Percentiles rank a stretch among this genome's conserved stretches.
These are phyloP conservation scores for Alternaria consortialis DNA, from an alignment of 2,329 filamentous ascomycete genomes.

Conservation along the genomic window DNA sequence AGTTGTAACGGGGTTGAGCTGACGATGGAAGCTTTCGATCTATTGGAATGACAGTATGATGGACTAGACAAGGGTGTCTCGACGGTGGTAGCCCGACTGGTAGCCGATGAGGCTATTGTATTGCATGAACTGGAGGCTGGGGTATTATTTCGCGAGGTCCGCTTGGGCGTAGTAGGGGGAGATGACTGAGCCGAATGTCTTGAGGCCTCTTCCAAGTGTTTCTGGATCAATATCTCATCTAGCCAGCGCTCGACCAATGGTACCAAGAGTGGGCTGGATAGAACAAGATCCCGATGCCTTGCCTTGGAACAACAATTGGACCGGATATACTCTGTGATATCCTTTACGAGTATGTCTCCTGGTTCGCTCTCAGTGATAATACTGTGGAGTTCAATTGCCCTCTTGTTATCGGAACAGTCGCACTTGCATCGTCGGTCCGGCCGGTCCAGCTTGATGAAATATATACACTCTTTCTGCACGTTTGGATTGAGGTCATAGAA, in stretches of 20 bases:
- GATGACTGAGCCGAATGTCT: fast-evolving
- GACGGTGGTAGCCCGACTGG: background rate
- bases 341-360: background rate
- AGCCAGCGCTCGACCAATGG: background rate
- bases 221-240: background rate
- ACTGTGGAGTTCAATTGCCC: background rate
- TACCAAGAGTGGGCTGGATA: background rate
- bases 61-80: background rate
- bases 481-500: background rate
- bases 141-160: background rate
- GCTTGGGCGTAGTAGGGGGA: background rate
- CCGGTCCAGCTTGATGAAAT: background rate
- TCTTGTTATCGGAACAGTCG: background rate
- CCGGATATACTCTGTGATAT: background rate
- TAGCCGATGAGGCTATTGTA: background rate
- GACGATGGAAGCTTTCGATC: background rate
- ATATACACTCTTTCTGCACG: background rate
- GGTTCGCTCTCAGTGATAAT: background rate
- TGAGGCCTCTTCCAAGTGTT: too few species aligned
- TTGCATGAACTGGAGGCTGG: background rate
- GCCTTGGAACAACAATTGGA: background rate
- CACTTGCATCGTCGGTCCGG: background rate
- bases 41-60: background rate
- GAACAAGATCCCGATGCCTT: background rate
- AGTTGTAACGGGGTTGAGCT: background rate